Conservation (phyloP, 2,329 filamentous ascomycete genomes). For the Annulohypoxylon truncatum region DNA sequence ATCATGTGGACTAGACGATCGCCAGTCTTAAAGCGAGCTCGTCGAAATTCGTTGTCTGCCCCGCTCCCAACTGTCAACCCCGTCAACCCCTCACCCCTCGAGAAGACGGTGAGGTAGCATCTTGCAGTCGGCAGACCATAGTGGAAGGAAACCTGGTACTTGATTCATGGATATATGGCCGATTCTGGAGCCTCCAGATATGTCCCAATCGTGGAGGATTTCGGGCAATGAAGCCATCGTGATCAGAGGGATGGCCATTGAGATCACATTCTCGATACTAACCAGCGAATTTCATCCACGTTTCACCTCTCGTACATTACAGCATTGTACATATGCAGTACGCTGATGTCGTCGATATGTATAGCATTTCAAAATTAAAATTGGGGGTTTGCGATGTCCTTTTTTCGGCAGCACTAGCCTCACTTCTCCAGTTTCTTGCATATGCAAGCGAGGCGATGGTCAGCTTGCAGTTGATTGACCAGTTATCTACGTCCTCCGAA, state of each 20-base stretch:
- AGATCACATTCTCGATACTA: background rate
- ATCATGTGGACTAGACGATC: slow-evolving; percentile 21
- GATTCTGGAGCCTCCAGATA: slow-evolving; percentile 7
- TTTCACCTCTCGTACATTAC: slow-evolving; percentile 18
- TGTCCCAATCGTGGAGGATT: slow-evolving; percentile 10
- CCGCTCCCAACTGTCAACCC: slow-evolving; percentile 36
- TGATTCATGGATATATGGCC: slow-evolving; percentile 5
- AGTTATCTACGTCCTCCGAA: slow-evolving; percentile 29
- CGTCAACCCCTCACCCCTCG: slow-evolving; percentile 36
- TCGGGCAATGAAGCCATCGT: slow-evolving; percentile 6
- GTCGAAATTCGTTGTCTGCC: slow-evolving; percentile 32
- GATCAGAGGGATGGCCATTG: slow-evolving; percentile 9
- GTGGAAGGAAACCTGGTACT: slow-evolving; percentile 14
- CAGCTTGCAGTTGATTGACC: slow-evolving; percentile 35
- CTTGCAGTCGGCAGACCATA: slow-evolving; percentile 32
- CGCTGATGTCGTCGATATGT: slow-evolving; percentile 10
- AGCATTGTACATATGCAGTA: slow-evolving; percentile 6
- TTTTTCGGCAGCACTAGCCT: slow-evolving; percentile 43
- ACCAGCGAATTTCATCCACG: slow-evolving; percentile 20
- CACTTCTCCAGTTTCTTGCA: slow-evolving; percentile 43
- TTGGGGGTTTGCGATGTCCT: slow-evolving; percentile 32
- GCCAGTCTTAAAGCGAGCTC: slow-evolving; percentile 15
- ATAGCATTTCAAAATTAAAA: slow-evolving; percentile 17
- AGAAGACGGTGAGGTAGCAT: slow-evolving; percentile 32
- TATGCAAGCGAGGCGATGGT: slow-evolving; percentile 39